Evolutionary conservation across 768 basidiomycete species (phyloP).

Genomic region (Guyanaporus albipodus): DNA sequence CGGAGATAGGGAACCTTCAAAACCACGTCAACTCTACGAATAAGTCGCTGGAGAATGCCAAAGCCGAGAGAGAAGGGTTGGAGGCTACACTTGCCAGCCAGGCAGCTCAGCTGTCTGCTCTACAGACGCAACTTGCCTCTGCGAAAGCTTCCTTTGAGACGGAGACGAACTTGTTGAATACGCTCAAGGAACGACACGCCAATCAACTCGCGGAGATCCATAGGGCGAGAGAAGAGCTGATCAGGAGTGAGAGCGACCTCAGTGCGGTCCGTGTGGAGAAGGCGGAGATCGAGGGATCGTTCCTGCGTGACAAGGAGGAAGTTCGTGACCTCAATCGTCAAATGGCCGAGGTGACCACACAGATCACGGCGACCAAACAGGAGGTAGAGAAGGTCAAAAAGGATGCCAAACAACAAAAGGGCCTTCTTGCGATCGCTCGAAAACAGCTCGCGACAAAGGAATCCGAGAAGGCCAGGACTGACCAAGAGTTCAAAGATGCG

Average conservation of each 20-base stretch:
- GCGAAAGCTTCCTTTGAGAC: conserved; percentile 85
- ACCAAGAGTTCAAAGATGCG: conserved; percentile 71
- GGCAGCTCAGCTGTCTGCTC: conserved; percentile 67
- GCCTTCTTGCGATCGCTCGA: conserved; percentile 87
- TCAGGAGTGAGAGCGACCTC: conserved; percentile 87
- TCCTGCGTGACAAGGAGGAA: conserved; percentile 93
- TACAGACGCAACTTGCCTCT: conserved; percentile 79
- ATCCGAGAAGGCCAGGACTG: conserved; percentile 61
- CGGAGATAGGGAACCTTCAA: conserved; percentile 82
- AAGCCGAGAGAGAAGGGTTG: conserved; percentile 59
- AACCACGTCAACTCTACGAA: conserved; percentile 83
- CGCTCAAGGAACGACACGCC: conserved; percentile 63
- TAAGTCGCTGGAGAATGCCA: conserved; percentile 60
- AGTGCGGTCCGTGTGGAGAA: conserved; percentile 88
- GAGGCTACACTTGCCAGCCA: conserved; percentile 66
- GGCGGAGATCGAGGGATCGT: conserved; percentile 80
- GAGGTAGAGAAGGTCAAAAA: conserved; percentile 87
- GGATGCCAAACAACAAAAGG: conserved; percentile 95
- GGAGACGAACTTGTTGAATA: conserved; percentile 65
- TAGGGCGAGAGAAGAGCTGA: conserved; percentile 72
- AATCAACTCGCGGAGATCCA: conserved; percentile 70
- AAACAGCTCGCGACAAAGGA: conserved; percentile 91
- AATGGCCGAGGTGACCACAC: conserved; percentile 76
- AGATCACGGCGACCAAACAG: conserved; percentile 64
- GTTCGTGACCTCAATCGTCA: conserved; percentile 77